phyloP scores from a whole-genome alignment of 768 basidiomycete genomes.

The Xerocomus brunneocitrinus region DNA sequence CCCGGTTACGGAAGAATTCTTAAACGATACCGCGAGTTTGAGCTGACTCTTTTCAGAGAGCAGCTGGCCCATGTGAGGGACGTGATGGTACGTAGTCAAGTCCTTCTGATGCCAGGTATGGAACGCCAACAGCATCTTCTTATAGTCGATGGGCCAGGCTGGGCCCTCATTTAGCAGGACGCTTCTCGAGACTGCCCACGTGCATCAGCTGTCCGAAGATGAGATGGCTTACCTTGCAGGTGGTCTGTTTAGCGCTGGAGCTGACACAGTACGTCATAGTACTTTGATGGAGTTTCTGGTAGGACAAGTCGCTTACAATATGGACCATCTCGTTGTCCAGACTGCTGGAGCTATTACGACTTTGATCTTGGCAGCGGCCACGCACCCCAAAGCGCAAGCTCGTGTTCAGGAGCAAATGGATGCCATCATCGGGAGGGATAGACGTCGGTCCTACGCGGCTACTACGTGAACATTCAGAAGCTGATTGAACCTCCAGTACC shows the following conservation, averaged over 20 bases:
- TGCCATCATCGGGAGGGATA: conserved; percentile 38
- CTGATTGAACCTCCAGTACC: conserved; percentile 24
- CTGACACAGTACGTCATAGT: conserved; percentile 41
- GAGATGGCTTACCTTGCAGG: conserved; percentile 57
- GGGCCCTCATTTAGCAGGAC: conserved; percentile 43
- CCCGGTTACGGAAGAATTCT: conserved; percentile 46
- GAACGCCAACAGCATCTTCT: background rate
- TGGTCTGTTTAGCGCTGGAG: conserved; percentile 56
- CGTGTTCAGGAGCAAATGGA: conserved; percentile 50
- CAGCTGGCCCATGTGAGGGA: conserved; percentile 21
- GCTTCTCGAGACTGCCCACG: conserved; percentile 45
- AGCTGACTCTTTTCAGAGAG: conserved; percentile 45
- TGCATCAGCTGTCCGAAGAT: conserved; percentile 45
- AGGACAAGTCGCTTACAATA: background rate
- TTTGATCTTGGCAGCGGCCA: conserved; percentile 46
- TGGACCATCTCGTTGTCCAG: conserved; percentile 1
- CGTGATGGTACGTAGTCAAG: background rate
- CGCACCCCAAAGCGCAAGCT: conserved; percentile 44
- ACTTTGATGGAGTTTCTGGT: no score
- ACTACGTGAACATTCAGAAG: background rate
- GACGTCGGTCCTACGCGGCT: conserved; percentile 2
- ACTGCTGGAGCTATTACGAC: conserved; percentile 50
- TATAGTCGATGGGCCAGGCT: conserved; percentile 8
- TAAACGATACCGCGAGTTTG: conserved; percentile 38
- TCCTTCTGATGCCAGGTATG: background rate